Percentiles rank a stretch among this genome's conserved stretches.
These are phyloP conservation scores for Leishmania martiniquensis DNA, from an alignment of 208 protist genomes.

Conservation along the genomic window DNA sequence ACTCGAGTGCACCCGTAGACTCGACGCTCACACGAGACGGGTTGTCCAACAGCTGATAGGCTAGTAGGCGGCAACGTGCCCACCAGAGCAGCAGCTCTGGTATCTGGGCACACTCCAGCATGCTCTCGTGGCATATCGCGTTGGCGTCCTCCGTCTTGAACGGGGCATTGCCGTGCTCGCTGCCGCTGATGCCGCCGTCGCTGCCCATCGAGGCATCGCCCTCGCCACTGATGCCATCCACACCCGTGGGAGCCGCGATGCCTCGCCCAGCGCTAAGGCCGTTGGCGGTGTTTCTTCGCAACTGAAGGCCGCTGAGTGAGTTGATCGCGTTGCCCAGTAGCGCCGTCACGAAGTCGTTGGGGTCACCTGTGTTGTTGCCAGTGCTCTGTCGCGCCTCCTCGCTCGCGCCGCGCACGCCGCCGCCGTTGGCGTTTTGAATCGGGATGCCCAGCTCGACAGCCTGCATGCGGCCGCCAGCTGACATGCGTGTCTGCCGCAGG, in stretches of 20 bases:
- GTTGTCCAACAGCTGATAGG: constrained; percentile 41
- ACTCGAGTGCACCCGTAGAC: constrained; percentile 42
- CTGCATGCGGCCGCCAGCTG: neutral
- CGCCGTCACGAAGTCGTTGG: neutral
- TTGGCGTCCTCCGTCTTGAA: constrained; percentile 29
- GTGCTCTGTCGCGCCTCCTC: constrained; percentile 5
- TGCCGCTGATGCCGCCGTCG: neutral
- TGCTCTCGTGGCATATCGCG: constrained; percentile 53
- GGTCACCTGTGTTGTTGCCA: constrained; percentile 16
- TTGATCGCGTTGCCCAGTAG: constrained; percentile 4
- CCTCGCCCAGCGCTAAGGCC: neutral
- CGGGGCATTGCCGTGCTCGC: constrained; percentile 1
- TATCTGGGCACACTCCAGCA: constrained; percentile 41
- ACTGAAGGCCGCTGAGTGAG: constrained; percentile 6
- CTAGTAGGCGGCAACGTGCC: constrained; percentile 78
- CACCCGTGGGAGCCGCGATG: neutral
- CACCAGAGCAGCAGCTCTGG: constrained; percentile 71
- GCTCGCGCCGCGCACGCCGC: neutral
- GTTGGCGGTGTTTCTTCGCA: neutral
- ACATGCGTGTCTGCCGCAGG: constrained; percentile 11
- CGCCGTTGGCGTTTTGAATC: neutral
- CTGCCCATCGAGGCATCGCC: neutral
- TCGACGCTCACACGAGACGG: constrained; percentile 46
- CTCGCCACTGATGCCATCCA: neutral
- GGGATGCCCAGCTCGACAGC: constrained; percentile 12